Evolutionary conservation across 106 monocot species (phyloP), one percentile per base, ranked within the genome.

Genomic region (Acorus gramineus): DNA sequence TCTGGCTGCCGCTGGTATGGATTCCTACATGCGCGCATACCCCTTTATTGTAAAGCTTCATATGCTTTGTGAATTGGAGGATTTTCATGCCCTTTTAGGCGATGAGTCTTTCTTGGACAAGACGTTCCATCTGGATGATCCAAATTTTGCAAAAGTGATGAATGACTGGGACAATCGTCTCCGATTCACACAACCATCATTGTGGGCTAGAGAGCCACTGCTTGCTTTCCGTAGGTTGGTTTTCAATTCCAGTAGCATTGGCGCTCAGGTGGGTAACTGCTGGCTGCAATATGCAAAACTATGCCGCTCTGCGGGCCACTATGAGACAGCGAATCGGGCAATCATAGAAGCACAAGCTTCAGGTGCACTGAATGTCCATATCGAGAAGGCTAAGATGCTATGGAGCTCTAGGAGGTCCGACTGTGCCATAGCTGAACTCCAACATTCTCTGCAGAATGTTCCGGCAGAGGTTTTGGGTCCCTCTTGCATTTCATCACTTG

Each of bases 271-370:
- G 51, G 98, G 88, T n/a, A 81, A 79, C 66, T 98, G 92, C 62
- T 98, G 98, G 98, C 88, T 98, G 69, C 98, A 98, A 62, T 98
- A 98, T 69, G 92, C 92, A 50, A 98, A 92, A 64, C 91, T 92
- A 67, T 98, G 98, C 51, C 92, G 98, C 48, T 83, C 83, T 74
- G 80, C 85, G 58, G 98, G 91, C 28, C 98, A 98, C 49, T 83
- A 85, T 71, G 98, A 98, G 72, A 98, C 92, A 49, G 98, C 98
- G 14, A 82, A 98, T 50, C 82, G 85, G 47, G 98, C 91, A 54
- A 85, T 98, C 63, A 69, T 98, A 73, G 98, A 98, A 80, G 98
- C 92, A 47, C 77, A 83, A 49, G 85, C 91, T 67, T 88, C 85
- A 53, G 88, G 85, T 74, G 92, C 88, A 62, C 77, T 77, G 53